Evolutionary conservation across 495 filamentous ascomycete genomes (phyloP).

Genomic region (Daldinia caldariorum): DNA sequence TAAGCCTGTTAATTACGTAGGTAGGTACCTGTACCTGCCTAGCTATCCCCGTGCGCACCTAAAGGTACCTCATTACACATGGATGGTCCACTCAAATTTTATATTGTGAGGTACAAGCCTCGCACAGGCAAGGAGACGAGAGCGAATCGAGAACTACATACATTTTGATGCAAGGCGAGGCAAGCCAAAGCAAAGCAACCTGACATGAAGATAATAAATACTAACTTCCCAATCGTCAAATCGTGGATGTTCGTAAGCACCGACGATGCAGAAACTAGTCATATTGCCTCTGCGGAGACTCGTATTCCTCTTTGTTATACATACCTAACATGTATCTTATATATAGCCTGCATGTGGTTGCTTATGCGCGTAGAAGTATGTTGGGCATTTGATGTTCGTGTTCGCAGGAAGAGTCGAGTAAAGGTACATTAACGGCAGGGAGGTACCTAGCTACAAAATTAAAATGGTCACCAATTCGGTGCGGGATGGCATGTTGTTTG

Average conservation of each 20-base stretch:
- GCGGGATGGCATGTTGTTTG: constrained; percentile 39
- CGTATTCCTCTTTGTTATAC: constrained; percentile 26
- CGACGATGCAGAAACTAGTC: background rate
- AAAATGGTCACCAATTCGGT: constrained; percentile 33
- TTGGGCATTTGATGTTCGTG: constrained; percentile 28
- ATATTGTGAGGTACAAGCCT: constrained; percentile 8
- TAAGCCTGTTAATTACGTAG: background rate
- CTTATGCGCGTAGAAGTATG: background rate
- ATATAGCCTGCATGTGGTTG: constrained; percentile 20
- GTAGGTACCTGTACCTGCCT: background rate
- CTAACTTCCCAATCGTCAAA: background rate
- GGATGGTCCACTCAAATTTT: constrained; percentile 2
- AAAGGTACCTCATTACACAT: background rate
- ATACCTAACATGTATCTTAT: background rate
- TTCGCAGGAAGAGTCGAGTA: constrained; percentile 23
- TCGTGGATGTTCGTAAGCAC: background rate
- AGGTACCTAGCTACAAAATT: constrained; percentile 32
- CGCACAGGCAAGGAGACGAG: constrained; percentile 7
- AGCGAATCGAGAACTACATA: constrained; percentile 2
- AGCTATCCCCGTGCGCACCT: background rate
- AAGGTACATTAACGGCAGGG: background rate
- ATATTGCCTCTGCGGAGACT: constrained; percentile 15
- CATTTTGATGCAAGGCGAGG: background rate
- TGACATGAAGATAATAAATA: background rate
- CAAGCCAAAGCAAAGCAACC: no score